Conservation (phyloP, 805 yeast species). For the Isabelozyma pseudorhagii region DNA sequence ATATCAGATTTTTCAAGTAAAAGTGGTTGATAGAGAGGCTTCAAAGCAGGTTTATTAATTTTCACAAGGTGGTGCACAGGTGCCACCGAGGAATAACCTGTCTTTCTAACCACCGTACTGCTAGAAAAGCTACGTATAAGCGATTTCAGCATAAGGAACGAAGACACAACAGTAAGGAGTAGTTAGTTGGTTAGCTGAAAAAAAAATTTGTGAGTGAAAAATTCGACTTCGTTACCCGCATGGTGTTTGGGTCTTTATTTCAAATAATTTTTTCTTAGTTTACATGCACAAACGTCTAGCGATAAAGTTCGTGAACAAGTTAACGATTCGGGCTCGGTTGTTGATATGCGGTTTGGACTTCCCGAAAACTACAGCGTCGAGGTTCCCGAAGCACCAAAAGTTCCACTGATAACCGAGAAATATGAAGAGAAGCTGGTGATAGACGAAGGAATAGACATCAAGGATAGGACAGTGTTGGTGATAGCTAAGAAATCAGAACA, state of each 20-base stretch:
- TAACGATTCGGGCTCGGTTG: too few species aligned
- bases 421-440: too few species aligned
- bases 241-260: background rate
- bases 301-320: too few species aligned
- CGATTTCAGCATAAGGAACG: background rate
- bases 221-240: background rate
- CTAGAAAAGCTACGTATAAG: background rate
- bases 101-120: constrained; percentile 36
- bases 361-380: constrained; percentile 20
- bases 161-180: background rate
- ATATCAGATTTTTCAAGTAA: constrained; percentile 70
- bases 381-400: background rate
- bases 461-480: background rate
- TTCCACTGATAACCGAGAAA: too few species aligned
- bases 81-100: constrained; percentile 63
- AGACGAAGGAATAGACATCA: too few species aligned
- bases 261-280: background rate
- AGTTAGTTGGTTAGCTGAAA: background rate
- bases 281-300: background rate
- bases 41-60: constrained; percentile 68
- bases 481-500: background rate
- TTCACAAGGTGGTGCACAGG: constrained; percentile 91
- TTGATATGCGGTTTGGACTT: constrained; percentile 24
- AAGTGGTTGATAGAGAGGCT: constrained; percentile 70
- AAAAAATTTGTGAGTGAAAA: background rate